Base-by-base conservation (phyloP, 2,329 filamentous ascomycete genomes). In the Pseudonectria buxi region DNA sequence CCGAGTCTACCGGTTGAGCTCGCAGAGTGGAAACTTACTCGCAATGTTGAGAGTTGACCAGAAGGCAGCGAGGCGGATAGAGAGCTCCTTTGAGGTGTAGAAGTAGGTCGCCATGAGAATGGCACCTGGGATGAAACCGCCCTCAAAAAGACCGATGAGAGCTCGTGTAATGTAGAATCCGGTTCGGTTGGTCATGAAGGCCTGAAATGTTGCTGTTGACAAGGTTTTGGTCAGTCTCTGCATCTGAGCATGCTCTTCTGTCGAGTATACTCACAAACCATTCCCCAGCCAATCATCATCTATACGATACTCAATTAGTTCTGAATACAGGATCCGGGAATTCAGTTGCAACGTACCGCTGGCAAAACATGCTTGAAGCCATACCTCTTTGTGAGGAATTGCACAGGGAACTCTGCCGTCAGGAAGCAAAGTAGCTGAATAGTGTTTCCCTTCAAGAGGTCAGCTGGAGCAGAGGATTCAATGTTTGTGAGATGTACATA, bases 51-150 rank as follows among this genome's bases (percentile, higher is more conserved):
- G 57, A 3, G 66, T 68, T 1, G 65, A 66, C 83, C 82, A 87
- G 57, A 86, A 86, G 50, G 69, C 79, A 28, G 77, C 76, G 9
- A 87, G 64, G 0, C 83, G 73, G 24, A 74, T 69, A 0, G 81
- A 78, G 1, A 87, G 62, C 52, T 87, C 83, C 34, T 67, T 69
- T 2, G 74, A 75, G 4, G 73, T 86, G 62, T 85, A 87, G 58
- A 82, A 87, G 56, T 86, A 86, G 2, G 75, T 78, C 1, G 83
- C 66, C 54, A 83, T 85, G 2, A 82, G 63, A 32, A 83, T 74
- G 10, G 71, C 72, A 44, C 70, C 72, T 2, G 74, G 74, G 33
- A 78, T 76, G 45, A 76, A 78, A 3, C 74, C 74, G 10, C 71
- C 70, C 46, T 77, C 71, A 32, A 65, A 72, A 3, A 71, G 50